Base-by-base conservation (phyloP, 108 stramenopile genomes). In the Hondaea fermentalgiana region DNA sequence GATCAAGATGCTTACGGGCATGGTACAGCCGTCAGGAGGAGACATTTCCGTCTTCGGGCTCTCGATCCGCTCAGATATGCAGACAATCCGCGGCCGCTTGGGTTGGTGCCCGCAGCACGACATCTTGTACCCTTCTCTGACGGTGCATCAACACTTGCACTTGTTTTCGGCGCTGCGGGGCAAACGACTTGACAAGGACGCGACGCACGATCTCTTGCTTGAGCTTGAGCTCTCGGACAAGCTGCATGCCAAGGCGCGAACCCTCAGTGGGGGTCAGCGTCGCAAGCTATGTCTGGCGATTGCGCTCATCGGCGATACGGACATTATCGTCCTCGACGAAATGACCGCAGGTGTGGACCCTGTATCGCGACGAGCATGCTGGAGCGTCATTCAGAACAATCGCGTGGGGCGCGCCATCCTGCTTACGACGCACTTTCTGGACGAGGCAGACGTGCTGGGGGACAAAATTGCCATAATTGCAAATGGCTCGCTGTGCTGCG, bases 241-340 rank as follows among this genome's bases (percentile, higher is more conserved):
- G 94, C 4, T 58, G 49, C 35, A 94, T 42, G 43, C 47, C 4
- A 57, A 72, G 3, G 44, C 92, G 28, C 89, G 58, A 16, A 64
- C 69, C 17, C 90, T 98, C n/a, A 95, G 95, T 17, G 97, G 97
- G 3, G 97, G 97, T 1, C 96, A 96, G 95, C 93, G 96, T 88
- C 91, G 97, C 16, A 96, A 97, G 89, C 94, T 98, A 43, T 96
- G 95, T 10, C 94, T 97, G 87, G 97, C 95, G 14, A 92, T 97
- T 14, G 95, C 96, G n/a, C 88, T 97, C 60, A 92, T 96, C 59
- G 97, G 97, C 42, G 94, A 95, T 44, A 94, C 96, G 25, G 49
- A 90, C 28, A 88, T 96, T 5, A 90, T 97, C 19, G 44, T 96
- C 43, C 90, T 98, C n/a, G 97, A 97, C 90, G 97, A 98, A 91